These are phyloP conservation scores for Aspergillus sp. DNA, from an alignment of 2,329 filamentous ascomycete genomes.

Conservation along the genomic window DNA sequence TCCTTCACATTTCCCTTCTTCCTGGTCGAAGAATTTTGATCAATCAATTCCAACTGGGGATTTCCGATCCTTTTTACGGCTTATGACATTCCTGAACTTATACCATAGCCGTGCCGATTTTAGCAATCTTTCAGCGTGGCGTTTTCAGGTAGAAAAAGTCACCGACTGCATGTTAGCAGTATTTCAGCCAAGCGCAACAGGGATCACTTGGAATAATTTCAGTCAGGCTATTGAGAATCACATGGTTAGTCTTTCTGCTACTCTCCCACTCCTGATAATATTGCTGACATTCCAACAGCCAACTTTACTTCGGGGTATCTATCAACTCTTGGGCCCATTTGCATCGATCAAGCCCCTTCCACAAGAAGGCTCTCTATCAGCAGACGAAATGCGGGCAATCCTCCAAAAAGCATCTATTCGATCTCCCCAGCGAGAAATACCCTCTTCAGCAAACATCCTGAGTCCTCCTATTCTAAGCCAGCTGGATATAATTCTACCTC, in stretches of 20 bases:
- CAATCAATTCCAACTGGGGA: background rate
- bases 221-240: background rate
- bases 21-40: background rate
- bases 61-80: background rate
- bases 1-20: background rate
- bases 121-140: background rate
- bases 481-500: background rate
- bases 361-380: background rate
- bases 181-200: background rate
- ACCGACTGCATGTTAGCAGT: background rate
- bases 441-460: background rate
- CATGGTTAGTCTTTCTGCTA: background rate
- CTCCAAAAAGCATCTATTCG: background rate
- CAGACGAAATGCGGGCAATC: background rate
- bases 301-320: background rate
- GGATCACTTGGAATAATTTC: background rate
- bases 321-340: background rate
- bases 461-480: background rate
- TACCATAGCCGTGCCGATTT: background rate
- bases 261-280: background rate
- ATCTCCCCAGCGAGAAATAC: background rate
- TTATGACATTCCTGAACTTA: background rate
- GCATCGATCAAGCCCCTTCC: background rate
- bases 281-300: background rate
- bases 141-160: background rate